Conservation (phyloP, 2,329 filamentous ascomycete species). For the Exophiala aquamarina region DNA sequence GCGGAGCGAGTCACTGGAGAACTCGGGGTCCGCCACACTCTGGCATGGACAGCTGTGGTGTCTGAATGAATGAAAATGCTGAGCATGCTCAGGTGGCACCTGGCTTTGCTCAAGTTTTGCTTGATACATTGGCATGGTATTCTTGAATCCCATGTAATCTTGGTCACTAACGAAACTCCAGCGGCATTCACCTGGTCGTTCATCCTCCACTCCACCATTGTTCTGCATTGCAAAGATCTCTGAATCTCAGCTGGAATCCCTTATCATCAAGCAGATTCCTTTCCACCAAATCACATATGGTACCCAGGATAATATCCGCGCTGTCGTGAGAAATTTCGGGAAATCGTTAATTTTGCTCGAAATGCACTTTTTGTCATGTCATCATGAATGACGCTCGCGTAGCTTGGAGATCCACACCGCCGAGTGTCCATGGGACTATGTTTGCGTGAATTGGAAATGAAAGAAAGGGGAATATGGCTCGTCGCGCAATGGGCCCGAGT, state of each 20-base stretch:
- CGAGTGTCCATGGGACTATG: conserved; percentile 7
- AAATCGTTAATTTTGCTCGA: conserved; percentile 2
- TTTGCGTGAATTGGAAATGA: conserved; percentile 14
- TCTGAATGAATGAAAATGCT: too few relatives aligned
- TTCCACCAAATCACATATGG: conserved; percentile 5
- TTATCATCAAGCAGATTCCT: conserved; percentile 1
- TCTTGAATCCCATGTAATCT: too few relatives aligned
- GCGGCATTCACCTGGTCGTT: too few relatives aligned
- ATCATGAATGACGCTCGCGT: conserved; percentile 1
- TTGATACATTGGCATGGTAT: too few relatives aligned
- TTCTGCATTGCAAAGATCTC: conserved; percentile 5
- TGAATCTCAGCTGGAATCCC: conserved; percentile 1
- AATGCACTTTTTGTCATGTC: conserved; percentile 4
- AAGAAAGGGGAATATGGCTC: conserved; percentile 13
- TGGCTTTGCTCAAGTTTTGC: too few relatives aligned
- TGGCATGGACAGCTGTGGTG: too few relatives aligned
- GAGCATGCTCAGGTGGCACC: too few relatives aligned
- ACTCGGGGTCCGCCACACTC: too few relatives aligned
- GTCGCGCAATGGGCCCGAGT: not conserved
- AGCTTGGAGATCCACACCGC: not conserved
- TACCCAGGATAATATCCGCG: conserved; percentile 5
- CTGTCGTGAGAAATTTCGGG: conserved; percentile 1
- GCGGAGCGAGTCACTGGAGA: too few relatives aligned
- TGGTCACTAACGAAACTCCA: too few relatives aligned
- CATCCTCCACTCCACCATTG: not conserved